Evolutionary conservation across 257 asterid genomes (phyloP), one percentile per base, ranked within the genome.

Genomic region (Apocynum venetum): DNA sequence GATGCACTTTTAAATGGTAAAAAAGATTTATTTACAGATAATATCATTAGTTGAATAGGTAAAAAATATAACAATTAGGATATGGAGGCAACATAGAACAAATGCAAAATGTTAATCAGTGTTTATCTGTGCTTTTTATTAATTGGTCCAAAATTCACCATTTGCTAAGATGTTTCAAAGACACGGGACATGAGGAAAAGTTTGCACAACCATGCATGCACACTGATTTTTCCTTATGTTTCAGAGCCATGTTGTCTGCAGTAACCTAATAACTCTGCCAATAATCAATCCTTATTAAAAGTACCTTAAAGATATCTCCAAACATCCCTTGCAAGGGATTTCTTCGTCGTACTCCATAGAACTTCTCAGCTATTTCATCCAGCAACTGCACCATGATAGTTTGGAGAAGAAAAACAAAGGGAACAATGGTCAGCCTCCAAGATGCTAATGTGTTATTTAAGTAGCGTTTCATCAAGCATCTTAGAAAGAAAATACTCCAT

Each of bases 281-380:
- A 40, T 15, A 61, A 48, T 31, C 60, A 63, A 40, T 15, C 44
- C 10, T 60, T 20, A 20, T 41, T 31, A 6, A 19, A 59, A 20
- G 71, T 77, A 77, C 98, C 97, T 93, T 92, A 64, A 93, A 93
- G 14, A 94, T 55, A 71, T 94, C 98, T 81, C 98, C 98, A 78
- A 94, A 88, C 95, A 92, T 90, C 85, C 98, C 98, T 35, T 93
- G 96, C 94, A 94, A 80, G 76, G 96, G 68, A 81, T 83, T 92
- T 86, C 84, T 83, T 52, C 97, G 95, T 36, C 79, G 87, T 68
- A 94, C 93, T 17, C 97, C 97, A 71, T 92, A 94, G 74, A 94
- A 94, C 84, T 89, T 92, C 86, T 87, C 92, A 0, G 93, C 98
- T 35, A 94, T 82, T 82, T 90, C 96, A 78, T 94, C 97, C 63